Evolutionary conservation across 2,329 filamentous ascomycete species (phyloP), one percentile per base, ranked within the genome.

Genomic region (Colletotrichum lini): DNA sequence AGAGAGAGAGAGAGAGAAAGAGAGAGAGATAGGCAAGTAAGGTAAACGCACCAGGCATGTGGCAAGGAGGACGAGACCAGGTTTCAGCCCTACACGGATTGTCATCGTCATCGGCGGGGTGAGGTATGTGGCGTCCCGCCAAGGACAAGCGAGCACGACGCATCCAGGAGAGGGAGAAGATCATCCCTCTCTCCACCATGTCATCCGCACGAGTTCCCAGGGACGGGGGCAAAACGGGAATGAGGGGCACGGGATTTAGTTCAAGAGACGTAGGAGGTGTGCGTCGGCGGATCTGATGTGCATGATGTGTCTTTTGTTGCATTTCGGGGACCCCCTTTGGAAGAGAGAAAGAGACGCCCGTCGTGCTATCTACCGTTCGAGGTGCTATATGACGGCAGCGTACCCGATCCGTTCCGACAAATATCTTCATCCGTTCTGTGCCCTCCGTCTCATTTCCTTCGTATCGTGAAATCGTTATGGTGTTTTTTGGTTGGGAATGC

Each of bases 391-490:
- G n/a, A 21, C 45, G 30, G 45, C 45, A 50, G 9, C 21, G n/a
- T 40, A 50, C 18, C 26, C 26, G 58, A 40, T 40, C n/a, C 45
- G 42, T 42, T 35, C 30, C 21, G 44, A 21, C n/a, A 16, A 56
- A 21, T 7, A n/a, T 47, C n/a, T 38, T 49, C 26, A n/a, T 35
- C 30, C 8, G 30, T 54, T 40, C 13, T 23, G 23, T 40, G 47
- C 59, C 35, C 38, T 52, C 30, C 47, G 59, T 42, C 47, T 63
- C 60, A 23, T 63, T 45, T 63, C 54, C 64, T 67, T 68, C 65
- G 47, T 71, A 68, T 71, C 68, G 49, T 68, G 65, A 68, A 71
- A 71, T 71, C 65, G 63, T 71, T 53, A 68, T 63, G 13, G 58
- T 67, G 30, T 58, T 35, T 35, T 35, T 35, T 35, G 8, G 30